Base-by-base conservation (phyloP, 805 yeast genomes). In the Schwanniomyces vanrijiae region DNA sequence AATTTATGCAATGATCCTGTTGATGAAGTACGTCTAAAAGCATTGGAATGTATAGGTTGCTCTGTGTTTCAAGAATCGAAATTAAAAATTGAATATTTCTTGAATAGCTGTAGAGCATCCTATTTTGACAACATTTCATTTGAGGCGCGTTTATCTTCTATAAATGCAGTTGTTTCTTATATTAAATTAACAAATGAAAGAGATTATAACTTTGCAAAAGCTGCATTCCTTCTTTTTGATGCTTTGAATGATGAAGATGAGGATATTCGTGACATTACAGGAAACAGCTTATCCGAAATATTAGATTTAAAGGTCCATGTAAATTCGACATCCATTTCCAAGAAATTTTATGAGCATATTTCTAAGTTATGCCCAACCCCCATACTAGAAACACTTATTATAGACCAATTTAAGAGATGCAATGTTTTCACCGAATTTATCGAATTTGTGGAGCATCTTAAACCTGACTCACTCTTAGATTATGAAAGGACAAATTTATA, bases 401-500 rank as follows among this genome's bases (percentile, higher is more conserved):
- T 38, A 19, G 21, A 38, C 10, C 11, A 7, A 14, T 38, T 38
- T 14, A 19, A 19, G 16, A 22, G 20, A 4, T n/a, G 8, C 3
- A 24, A 38, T 8, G 24, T 14, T 4, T 22, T 22, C 24, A n/a
- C 21, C 5, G 29, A 38, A 14, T 6, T 38, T 8, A 14, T 38
- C n/a, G 20, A 22, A 14, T 22, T 5, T 19, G 3, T 22, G 21
- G 29, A 38, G 24, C 5, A 14, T 19, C 13, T 31, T 7, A 47
- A 51, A 5, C 69, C 64, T 18, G 64, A 69, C 16, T 67, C 73
- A 2, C 60, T 90, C 35, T 90, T 89, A 62, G 81, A 82, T 5
- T 65, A 76, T 5, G 97, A 90, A 58, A 81, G 80, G 55, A 79
- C 76, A 45, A 88, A 89, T 53, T 76, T 86, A 34, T 88, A 82